A percentile compares a stretch with the other conserved stretches of the same genome.
phyloP scores from a whole-genome alignment of 306 rosid genomes.

The Vigna unguiculata region DNA sequence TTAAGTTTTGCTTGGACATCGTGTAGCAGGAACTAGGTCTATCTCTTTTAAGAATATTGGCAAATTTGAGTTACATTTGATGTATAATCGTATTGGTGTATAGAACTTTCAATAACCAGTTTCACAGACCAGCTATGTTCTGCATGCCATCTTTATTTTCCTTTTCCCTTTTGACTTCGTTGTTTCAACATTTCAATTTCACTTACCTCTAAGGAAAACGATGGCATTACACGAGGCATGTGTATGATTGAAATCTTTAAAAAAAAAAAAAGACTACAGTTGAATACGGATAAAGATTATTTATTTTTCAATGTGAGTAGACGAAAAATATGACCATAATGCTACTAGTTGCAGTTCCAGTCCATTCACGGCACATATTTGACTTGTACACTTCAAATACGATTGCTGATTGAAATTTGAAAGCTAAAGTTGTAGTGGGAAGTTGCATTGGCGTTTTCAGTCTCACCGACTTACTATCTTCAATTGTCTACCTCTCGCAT shows the following conservation, averaged over 20 bases:
- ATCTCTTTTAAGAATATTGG: slow-evolving; percentile 19
- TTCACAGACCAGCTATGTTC: background rate
- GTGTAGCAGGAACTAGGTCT: slow-evolving; percentile 5
- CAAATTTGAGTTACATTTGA: background rate
- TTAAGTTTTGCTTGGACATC: slow-evolving; percentile 1
- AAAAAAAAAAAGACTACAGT: background rate
- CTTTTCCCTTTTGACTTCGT: background rate
- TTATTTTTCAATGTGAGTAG: slow-evolving; percentile 18
- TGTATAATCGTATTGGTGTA: background rate
- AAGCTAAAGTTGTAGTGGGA: slow-evolving; percentile 32
- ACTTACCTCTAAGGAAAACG: background rate
- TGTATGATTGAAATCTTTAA: background rate
- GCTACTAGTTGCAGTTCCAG: slow-evolving; percentile 24
- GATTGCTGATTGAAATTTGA: slow-evolving; percentile 10
- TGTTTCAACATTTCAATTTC: background rate
- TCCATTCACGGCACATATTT: slow-evolving; percentile 22
- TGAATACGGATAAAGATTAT: background rate
- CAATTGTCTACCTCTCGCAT: slow-evolving; percentile 17
- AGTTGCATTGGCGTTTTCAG: slow-evolving; percentile 25
- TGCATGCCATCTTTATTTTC: slow-evolving; percentile 13
- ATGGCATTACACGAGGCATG: background rate
- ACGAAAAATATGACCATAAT: slow-evolving; percentile 29
- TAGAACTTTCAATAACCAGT: background rate
- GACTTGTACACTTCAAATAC: slow-evolving; percentile 26
- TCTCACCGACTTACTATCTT: background rate